Evolutionary conservation across 108 stramenopile species (phyloP).

Genomic region (Cyclotella kingstonii): DNA sequence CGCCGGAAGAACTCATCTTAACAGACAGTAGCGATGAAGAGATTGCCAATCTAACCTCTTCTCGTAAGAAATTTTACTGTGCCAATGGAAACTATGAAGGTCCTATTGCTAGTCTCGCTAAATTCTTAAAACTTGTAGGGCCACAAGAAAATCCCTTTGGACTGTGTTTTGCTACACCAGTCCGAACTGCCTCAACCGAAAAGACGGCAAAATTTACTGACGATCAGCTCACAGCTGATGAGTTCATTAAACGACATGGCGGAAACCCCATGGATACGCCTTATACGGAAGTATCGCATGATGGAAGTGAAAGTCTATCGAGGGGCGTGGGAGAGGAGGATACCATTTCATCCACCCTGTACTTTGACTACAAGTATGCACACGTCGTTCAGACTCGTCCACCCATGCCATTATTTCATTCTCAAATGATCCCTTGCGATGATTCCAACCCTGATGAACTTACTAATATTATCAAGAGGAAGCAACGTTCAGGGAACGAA

Average conservation of each 20-base stretch:
- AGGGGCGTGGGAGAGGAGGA: conserved; percentile 42
- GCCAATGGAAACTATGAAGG: not conserved
- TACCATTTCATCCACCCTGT: conserved; percentile 60
- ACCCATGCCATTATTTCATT: conserved; percentile 60
- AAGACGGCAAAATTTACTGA: conserved; percentile 25
- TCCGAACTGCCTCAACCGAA: conserved; percentile 42
- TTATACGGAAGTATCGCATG: not conserved
- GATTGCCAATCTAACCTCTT: conserved; percentile 10
- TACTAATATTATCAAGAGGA: conserved; percentile 16
- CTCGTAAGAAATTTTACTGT: conserved; percentile 16
- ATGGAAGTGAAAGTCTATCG: conserved; percentile 6
- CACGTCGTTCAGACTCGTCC: conserved; percentile 57
- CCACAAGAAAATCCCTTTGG: conserved; percentile 32
- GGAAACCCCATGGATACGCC: not conserved
- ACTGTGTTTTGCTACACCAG: conserved; percentile 65
- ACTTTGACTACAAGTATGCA: conserved; percentile 59
- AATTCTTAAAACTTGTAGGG: conserved; percentile 31
- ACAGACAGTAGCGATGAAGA: conserved; percentile 19
- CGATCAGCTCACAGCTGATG: conserved; percentile 23
- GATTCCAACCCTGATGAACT: conserved; percentile 14
- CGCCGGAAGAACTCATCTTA: not conserved
- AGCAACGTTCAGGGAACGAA: not conserved
- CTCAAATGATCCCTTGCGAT: conserved; percentile 8
- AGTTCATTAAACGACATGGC: conserved; percentile 14
- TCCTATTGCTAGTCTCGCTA: conserved; percentile 16